Base-by-base conservation (phyloP, 805 yeast species). In the Spathaspora sp. region DNA sequence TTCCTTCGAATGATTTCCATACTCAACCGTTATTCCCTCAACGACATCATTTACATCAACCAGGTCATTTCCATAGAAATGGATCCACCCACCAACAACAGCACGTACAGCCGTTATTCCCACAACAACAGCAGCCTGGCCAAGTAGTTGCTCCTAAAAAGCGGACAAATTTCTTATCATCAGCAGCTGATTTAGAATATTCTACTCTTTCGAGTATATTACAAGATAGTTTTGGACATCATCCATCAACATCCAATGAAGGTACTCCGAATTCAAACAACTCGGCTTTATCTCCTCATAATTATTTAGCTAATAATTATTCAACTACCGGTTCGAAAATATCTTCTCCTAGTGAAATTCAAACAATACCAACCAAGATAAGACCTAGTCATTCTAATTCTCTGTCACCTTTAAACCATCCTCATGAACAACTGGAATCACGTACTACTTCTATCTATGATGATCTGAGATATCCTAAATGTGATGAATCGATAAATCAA, bases 141-240 rank as follows among this genome's bases (percentile, higher is more conserved):
- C 26, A 23, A 23, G 26, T 23, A 4, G 31, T n/a, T 17, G 47
- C 42, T 44, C 32, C 46, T 12, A 23, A 39, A 9, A 59, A 66
- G 60, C 63, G 67, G 59, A 80, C 60, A 60, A 74, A 79, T 53
- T 86, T 86, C 58, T 61, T 86, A 53, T 84, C 90, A 1, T 72
- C 80, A 35, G 91, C 94, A 1, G 91, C 89, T 0, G 86, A 85
- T 60, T 70, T 85, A 48, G 94, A 87, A 58, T 86, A 87, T 58
- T 78, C 89, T 2, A 82, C 86, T 3, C 67, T 87, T 29, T 85
- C 90, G 8, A 81, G 77, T 53, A 86, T 87, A 47, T 76, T 85
- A 38, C 81, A 81, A 35, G 82, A 80, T 47, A 77, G 70, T 52
- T 60, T 67, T 47, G 58, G 67, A 50, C 64, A 60, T 51, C 64